These are phyloP conservation scores for Malus hybrid DNA, from an alignment of 331 rosid genomes.

Conservation along the genomic window DNA sequence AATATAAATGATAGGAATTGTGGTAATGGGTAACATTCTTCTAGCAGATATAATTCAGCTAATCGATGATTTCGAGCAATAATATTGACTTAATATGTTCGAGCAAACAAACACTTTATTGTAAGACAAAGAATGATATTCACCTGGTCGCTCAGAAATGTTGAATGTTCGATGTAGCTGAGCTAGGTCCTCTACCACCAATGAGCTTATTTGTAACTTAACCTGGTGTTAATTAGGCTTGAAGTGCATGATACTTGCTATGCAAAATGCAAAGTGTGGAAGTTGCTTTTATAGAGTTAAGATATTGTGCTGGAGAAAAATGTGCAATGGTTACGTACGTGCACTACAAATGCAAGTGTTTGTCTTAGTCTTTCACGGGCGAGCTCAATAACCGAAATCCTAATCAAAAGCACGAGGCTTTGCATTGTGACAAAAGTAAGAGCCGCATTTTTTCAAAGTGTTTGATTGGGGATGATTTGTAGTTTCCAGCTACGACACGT, in stretches of 20 bases:
- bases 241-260: not conserved
- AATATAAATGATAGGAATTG: too few relatives aligned
- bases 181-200: not conserved
- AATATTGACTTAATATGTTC: too few relatives aligned
- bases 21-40: too few relatives aligned
- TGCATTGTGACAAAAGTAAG: not conserved
- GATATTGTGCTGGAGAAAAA: not conserved
- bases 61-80: too few relatives aligned
- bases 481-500: constrained; percentile 24
- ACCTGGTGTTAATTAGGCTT: not conserved
- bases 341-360: constrained; percentile 16
- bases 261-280: constrained; percentile 2
- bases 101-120: not conserved
- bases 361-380: constrained; percentile 56
- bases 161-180: not conserved
- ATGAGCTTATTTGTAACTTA: not conserved
- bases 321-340: not conserved
- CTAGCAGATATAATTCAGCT: not conserved
- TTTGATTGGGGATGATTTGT: constrained; percentile 11
- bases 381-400: not conserved
- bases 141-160: not conserved
- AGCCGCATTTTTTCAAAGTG: constrained; percentile 18
- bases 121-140: not conserved
- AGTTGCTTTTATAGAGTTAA: constrained; percentile 17
- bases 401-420: not conserved